A percentile compares a stretch with the other conserved stretches of the same genome.
phyloP scores from a whole-genome alignment of 1,139 yeast genomes.

The Candida sp. region DNA sequence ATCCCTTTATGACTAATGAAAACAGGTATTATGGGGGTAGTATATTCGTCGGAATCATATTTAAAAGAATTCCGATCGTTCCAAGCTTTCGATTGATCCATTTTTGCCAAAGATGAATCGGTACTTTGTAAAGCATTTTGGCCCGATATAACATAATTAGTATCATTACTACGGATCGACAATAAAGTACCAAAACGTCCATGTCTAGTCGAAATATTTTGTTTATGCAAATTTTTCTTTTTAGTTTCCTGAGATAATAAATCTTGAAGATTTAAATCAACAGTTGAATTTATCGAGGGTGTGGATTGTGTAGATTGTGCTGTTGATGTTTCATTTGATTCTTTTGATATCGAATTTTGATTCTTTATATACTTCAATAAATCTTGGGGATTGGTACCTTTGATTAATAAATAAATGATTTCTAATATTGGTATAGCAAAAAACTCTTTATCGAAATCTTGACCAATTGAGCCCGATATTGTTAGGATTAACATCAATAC shows the following conservation, averaged over 20 bases:
- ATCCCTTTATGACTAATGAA: slow-evolving; percentile 29
- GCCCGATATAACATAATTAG: slow-evolving; percentile 67
- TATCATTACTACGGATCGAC: slow-evolving; percentile 59
- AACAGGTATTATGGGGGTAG: slow-evolving; percentile 18
- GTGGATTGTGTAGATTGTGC: slow-evolving; percentile 9
- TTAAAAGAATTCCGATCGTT: slow-evolving; percentile 40
- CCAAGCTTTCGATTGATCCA: slow-evolving; percentile 73
- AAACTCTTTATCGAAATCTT: slow-evolving; percentile 57
- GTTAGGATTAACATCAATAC: slow-evolving; percentile 73
- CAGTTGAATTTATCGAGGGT: slow-evolving; percentile 19
- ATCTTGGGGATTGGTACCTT: slow-evolving; percentile 46
- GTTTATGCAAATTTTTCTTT: slow-evolving; percentile 47
- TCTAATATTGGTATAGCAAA: slow-evolving; percentile 70
- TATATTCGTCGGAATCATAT: slow-evolving; percentile 42
- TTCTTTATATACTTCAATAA: slow-evolving; percentile 6
- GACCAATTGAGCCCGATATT: slow-evolving; percentile 60
- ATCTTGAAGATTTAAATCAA: slow-evolving; percentile 45
- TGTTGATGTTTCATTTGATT: slow-evolving; percentile 5
- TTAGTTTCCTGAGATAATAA: slow-evolving; percentile 58
- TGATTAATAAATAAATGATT: slow-evolving; percentile 59
- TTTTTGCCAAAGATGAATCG: slow-evolving; percentile 45
- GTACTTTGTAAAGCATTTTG: slow-evolving; percentile 59
- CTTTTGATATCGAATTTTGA: slow-evolving; percentile 2
- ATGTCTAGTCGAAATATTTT: slow-evolving; percentile 68
- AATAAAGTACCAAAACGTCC: slow-evolving; percentile 88